Evolutionary conservation across 768 basidiomycete species (phyloP).

Genomic region (Dendrothele bispora): DNA sequence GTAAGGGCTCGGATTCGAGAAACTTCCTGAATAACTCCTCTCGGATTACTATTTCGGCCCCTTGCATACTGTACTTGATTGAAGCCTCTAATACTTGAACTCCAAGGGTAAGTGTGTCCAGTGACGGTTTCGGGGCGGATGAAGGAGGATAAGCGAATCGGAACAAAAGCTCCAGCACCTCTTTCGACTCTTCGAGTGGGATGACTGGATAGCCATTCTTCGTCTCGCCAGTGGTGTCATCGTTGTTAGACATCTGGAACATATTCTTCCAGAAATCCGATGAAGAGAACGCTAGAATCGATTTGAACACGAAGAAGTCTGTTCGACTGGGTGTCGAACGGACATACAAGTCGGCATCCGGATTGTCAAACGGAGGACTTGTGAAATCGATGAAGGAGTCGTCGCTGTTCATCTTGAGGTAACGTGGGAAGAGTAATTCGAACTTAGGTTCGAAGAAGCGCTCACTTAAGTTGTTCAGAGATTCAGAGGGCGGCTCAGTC

Average conservation of each 20-base stretch:
- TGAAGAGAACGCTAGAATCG: background rate
- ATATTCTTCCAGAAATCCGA: background rate
- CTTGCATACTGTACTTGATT: slow-evolving; percentile 24
- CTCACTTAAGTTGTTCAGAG: too few relatives aligned
- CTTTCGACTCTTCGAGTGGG: background rate
- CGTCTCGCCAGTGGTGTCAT: background rate
- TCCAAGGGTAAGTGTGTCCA: background rate
- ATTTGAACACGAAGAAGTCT: background rate
- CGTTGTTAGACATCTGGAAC: background rate
- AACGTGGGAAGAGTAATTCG: too few relatives aligned
- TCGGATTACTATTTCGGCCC: slow-evolving; percentile 14
- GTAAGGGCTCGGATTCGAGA: slow-evolving; percentile 16
- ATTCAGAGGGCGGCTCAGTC: too few relatives aligned
- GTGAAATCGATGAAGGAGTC: background rate
- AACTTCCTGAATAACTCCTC: slow-evolving; percentile 14
- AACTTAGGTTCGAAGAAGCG: too few relatives aligned
- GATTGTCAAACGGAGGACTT: background rate
- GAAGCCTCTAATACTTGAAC: slow-evolving; percentile 14
- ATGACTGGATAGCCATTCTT: background rate
- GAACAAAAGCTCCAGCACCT: background rate
- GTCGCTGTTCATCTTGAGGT: too few relatives aligned
- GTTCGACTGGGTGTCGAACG: background rate
- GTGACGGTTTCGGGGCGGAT: background rate
- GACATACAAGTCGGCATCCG: background rate
- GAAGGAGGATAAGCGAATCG: background rate